Evolutionary conservation across 371 early-diverging fungal genomes (phyloP).

Genomic region (Polyrhizophydium stewartii): DNA sequence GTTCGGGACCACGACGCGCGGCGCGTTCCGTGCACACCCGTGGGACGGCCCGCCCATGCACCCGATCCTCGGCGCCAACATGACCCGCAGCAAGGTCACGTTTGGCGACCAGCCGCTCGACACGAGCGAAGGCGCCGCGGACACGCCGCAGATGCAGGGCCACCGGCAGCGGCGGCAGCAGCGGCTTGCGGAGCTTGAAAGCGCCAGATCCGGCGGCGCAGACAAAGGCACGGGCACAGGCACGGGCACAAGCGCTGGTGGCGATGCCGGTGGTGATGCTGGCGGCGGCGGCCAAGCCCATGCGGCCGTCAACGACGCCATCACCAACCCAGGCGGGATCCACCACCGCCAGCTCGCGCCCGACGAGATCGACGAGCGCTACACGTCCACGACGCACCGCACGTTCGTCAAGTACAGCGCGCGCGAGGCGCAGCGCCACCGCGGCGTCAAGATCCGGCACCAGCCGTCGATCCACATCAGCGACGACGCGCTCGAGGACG

Average conservation of each 20-base stretch:
- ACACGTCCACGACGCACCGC: conserved; percentile 9
- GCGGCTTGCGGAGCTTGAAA: no score
- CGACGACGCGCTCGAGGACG: not conserved
- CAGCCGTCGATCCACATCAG: not conserved
- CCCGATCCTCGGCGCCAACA: conserved; percentile 31
- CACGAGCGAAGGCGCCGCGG: conserved; percentile 2
- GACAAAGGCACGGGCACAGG: no score
- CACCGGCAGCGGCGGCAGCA: no score
- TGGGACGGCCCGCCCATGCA: conserved; percentile 19
- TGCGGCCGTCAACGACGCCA: not conserved
- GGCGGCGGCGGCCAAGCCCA: not conserved
- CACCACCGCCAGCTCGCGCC: no score
- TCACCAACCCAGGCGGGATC: not conserved
- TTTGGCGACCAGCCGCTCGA: conserved; percentile 13
- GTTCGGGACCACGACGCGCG: conserved; percentile 15
- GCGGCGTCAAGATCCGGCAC: not conserved
- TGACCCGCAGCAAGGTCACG: conserved; percentile 23
- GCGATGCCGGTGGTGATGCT: no score
- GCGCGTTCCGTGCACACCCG: conserved; percentile 16
- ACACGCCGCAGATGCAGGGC: no score
- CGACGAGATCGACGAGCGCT: conserved; percentile 11
- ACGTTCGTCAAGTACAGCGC: conserved; percentile 3
- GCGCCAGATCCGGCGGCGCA: no score
- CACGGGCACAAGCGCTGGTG: no score
- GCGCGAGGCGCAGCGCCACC: not conserved